Evolutionary conservation across 805 yeast genomes (phyloP), one percentile per base, ranked within the genome.

Genomic region (Myxozyma udenii): DNA sequence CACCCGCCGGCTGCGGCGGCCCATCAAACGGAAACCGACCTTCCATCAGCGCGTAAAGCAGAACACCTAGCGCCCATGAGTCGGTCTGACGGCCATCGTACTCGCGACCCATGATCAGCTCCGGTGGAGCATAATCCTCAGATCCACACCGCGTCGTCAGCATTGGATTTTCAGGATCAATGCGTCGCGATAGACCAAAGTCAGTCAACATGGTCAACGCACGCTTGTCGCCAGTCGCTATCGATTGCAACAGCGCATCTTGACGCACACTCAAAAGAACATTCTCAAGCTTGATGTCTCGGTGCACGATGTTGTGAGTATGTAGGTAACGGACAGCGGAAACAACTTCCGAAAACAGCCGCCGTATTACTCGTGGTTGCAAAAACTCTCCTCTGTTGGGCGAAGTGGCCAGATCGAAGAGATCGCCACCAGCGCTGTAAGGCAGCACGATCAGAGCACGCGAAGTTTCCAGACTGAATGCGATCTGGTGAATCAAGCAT

Each of bases 101-200:
- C 4, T 88, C 84, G 50, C 87, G 74, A 1, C 98, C 98, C 80
- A 93, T 79, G 35, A 93, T 71, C 22, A 93, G 70, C 64, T 93
- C 99, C 0, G 98, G 99, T 0, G 96, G 84, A 4, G 93, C 95
- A 63, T 93, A 93, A 66, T 93, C 98, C 57, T 87, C 96, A 1
- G 96, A 87, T 0, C 99, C 98, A 68, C 98, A 93, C 55, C 98
- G 71, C 1, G 98, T 91, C 2, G 86, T 77, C 23, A 95, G 74
- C 51, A 84, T 61, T 23, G 88, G 85, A 58, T 78, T 73, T 1
- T 72, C 75, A 1, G 80, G 77, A 44, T 77, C 80, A 22, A 91
- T 76, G 44, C 75, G 72, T 61, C 88, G 83, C 9, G 95, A 84
- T 24, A 93, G 75, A 0, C 99, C 98, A 69, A 93, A 84, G 72